A percentile compares a stretch with the other conserved stretches of the same genome.
Conservation (phyloP, 495 filamentous ascomycete genomes). For the Platismatia glauca region DNA sequence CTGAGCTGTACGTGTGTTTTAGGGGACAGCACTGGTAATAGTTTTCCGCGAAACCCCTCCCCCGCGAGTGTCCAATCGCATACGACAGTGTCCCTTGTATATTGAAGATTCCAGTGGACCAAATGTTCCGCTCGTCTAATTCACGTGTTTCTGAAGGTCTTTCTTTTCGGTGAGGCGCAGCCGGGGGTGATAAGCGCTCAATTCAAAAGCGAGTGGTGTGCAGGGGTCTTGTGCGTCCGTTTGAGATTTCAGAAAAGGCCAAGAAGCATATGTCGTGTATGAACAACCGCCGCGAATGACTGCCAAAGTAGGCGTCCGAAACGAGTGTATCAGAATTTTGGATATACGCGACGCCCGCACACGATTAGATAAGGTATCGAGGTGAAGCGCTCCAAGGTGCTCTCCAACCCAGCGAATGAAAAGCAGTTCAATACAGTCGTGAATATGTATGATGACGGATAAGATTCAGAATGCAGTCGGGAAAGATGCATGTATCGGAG, state of each 20-base stretch:
- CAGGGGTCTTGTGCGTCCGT: conserved; percentile 2
- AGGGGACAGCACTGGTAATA: background rate
- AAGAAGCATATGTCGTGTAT: background rate
- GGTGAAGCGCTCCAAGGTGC: conserved; percentile 4
- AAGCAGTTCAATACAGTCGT: background rate
- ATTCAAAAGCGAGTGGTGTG: conserved; percentile 5
- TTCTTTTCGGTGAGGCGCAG: background rate
- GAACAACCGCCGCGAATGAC: conserved; percentile 5
- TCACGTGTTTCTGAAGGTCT: conserved; percentile 4
- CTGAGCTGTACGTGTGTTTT: background rate
- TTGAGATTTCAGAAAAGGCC: background rate
- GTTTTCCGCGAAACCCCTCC: conserved; percentile 2
- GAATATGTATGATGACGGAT: background rate
- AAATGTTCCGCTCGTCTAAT: conserved; percentile 13
- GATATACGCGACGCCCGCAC: conserved; percentile 9
- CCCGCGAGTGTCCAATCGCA: conserved; percentile 1
- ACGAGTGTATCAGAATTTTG: conserved; percentile 12
- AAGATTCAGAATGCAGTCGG: background rate
- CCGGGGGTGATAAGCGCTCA: conserved; percentile 10
- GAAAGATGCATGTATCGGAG: background rate
- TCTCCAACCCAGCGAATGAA: conserved; percentile 2
- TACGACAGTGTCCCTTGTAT: background rate
- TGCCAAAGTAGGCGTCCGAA: conserved; percentile 8
- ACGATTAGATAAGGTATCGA: conserved; percentile 14
- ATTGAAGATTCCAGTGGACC: background rate